Evolutionary conservation across 768 basidiomycete genomes (phyloP), one percentile per base, ranked within the genome.

Genomic region (Mycena albidolilacea): DNA sequence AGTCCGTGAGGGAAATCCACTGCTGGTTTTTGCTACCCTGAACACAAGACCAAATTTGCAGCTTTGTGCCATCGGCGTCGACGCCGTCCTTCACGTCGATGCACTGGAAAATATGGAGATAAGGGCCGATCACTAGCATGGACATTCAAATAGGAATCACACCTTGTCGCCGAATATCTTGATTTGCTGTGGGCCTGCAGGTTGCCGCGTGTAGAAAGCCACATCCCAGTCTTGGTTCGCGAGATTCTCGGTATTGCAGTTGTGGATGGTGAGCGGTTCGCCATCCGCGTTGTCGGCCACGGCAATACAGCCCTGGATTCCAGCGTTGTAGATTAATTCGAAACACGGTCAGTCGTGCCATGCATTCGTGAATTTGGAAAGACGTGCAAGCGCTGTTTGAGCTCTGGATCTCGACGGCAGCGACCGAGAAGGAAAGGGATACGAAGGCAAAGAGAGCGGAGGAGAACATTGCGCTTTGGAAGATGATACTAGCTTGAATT

Each of bases 11-110:
- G 12, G 67, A 68, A 14, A 23, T 68, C 67, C 59, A 68, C 37
- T 52, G 48, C 17, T 68, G 58, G 38, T 67, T 67, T 0, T 14
- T 12, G 57, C 39, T 67, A 7, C 39, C 23, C 21, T 30, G 23
- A 19, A 6, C n/a, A 48, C 67, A 68, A 1, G 58, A 41, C 67
- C 67, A 68, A 15, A 68, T 61, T 38, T 68, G 67, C 7, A 68
- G 48, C 38, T 60, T 60, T n/a, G 67, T 68, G 38, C 48, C 48
- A n/a, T 68, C 67, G 12, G 48, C 48, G 67, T 68, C 61, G 38
- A 68, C 48, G 9, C 59, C 58, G 30, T 30, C 35, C 3, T 4
- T 11, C 0, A 59, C 58, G 14, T 58, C 55, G 37, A 48, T 38
- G 43, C 44, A 58, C 44, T 37, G 23, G 0, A 19, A 11, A 37